Evolutionary conservation across 257 asterid genomes (phyloP), one percentile per base, ranked within the genome.

Genomic region (Rhazya stricta): DNA sequence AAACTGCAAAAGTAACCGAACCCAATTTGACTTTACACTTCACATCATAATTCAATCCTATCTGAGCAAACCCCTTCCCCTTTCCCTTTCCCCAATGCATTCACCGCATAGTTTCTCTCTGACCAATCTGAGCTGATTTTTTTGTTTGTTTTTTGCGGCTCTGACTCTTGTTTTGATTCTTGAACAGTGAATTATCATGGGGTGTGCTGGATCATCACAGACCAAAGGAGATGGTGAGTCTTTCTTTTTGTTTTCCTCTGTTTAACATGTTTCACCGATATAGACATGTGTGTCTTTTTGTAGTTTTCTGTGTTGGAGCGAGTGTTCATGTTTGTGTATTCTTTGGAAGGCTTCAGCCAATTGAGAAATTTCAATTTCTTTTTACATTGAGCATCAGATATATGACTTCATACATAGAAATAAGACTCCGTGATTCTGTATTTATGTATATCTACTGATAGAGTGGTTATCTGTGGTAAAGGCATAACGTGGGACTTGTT

Each of bases 161-260:
- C n/a, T 75, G n/a, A 36, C 27, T 60, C 13, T 37, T 19, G 42
- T 57, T 56, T 71, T 62, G 21, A 45, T 25, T 72, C 39, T 37
- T 61, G 50, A 16, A 32, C 73, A 72, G 57, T 76, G 75, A 34
- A 51, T 51, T 70, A 73, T 69, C 66, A 91, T 91, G 97, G 97
- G 97, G n/a, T 87, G 94, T 84, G 87, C 83, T 69, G 92, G 91
- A 81, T 90, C 96, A 60, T 85, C 96, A 21, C 91, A 87, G 67
- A 74, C 79, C 74, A 87, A 83, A 83, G 88, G 83, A 18, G 87
- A 88, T 72, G 86, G 91, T 82, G 69, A 76, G 85, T 60, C 5
- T 1, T 71, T 3, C 9, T 34, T 6, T 30, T 3, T 23, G 11
- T 30, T 21, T 57, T 27, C 69, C 46, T 39, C 46, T 23, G 54